These are phyloP conservation scores for Erodium trifolium DNA, from an alignment of 441 rosid genomes.

Conservation along the genomic window DNA sequence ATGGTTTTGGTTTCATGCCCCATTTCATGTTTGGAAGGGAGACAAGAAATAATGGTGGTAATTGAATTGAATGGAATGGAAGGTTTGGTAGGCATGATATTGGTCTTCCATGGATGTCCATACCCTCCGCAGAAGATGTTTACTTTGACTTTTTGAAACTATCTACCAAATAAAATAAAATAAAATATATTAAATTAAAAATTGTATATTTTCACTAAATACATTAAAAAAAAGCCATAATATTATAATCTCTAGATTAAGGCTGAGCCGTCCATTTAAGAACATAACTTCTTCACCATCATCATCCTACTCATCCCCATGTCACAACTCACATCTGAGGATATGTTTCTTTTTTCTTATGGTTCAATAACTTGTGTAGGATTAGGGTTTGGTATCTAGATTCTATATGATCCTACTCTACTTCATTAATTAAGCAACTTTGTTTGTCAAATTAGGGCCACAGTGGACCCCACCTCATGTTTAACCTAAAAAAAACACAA, in stretches of 20 bases:
- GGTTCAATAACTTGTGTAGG: neutral
- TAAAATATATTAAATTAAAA: too few relatives aligned
- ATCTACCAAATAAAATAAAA: too few relatives aligned
- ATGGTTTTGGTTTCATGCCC: neutral
- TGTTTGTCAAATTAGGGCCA: constrained; percentile 4
- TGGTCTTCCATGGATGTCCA: neutral
- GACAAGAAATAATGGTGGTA: neutral
- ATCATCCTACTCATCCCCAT: neutral
- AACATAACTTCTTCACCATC: neutral
- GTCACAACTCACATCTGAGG: neutral
- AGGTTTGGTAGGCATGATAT: neutral
- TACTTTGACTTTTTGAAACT: too few relatives aligned
- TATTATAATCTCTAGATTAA: neutral
- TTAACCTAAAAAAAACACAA: neutral
- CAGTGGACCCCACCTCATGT: neutral
- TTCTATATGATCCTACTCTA: neutral
- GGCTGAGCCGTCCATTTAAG: neutral
- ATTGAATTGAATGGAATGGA: neutral
- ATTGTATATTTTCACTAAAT: too few relatives aligned
- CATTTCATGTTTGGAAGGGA: neutral
- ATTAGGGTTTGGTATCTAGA: neutral
- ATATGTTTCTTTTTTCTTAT: neutral
- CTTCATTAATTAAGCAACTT: neutral
- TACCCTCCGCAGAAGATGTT: too few relatives aligned
- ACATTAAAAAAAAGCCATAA: too few relatives aligned